Base-by-base conservation (phyloP, 2,329 filamentous ascomycete genomes). In the Ceratocystis albifundus region DNA sequence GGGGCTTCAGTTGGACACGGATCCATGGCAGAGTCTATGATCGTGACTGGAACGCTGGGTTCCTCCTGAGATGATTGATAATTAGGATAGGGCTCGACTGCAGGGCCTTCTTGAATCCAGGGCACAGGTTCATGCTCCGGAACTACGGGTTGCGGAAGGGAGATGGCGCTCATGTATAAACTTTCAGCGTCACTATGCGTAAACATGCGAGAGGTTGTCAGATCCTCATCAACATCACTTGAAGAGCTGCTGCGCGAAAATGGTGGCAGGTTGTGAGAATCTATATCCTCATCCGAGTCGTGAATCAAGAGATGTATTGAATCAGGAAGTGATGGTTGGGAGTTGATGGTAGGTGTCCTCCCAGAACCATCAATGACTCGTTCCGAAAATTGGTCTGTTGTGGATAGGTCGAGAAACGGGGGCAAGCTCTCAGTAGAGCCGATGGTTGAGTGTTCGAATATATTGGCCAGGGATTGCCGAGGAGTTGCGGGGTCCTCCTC, bases 141-240 rank as follows among this genome's bases (percentile, higher is more conserved):
- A 45, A 53, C 32, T 7, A 32, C 28, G 32, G 73, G 72, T 44
- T 76, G 73, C 1, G 75, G 73, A 30, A 81, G 76, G 1, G 84
- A 87, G 64, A 87, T 82, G 1, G 85, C 85, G 69, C 85, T 93
- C 85, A 91, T 87, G 71, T 94, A 95, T 86, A 95, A 89, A 73
- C 90, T 94, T 72, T 90, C 86, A 0, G 88, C 89, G 69, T 93
- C 88, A 69, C 90, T 88, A 67, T 90, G 88, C 45, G 84, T 90
- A 71, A 88, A 93, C 0, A 91, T 72, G 50, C 83, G 86, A 4
- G 89, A 93, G 69, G 83, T 77, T 2, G 81, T 75, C 22, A 88
- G 76, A 68, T 86, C 83, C 44, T 84, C 79, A 12, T 73, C 68
- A 53, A 66, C 71, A 41, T 75, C 70, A 41, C 67, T 66, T 17